Conservation (phyloP, 1,284 basidiomycete genomes). For the Heterobasidion parviporum region DNA sequence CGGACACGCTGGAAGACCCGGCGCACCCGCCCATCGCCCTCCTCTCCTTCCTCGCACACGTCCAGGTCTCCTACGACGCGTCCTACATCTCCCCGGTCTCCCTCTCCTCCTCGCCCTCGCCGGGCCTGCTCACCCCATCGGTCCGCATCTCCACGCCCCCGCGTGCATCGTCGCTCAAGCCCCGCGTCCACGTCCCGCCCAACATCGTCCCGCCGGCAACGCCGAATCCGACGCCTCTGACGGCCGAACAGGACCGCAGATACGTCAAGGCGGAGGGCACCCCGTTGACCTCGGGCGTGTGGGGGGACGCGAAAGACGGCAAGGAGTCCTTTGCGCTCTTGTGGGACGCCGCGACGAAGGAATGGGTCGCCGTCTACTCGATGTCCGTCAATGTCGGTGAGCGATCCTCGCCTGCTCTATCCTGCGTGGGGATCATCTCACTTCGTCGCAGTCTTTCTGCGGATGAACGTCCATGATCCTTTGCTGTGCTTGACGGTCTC, state of each 20-base stretch:
- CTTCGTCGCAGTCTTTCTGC: conserved; percentile 51
- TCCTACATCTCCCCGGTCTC: conserved; percentile 47
- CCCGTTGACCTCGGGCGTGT: conserved; percentile 57
- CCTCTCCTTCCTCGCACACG: conserved; percentile 57
- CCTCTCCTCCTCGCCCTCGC: conserved; percentile 20
- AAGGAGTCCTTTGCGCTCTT: conserved; percentile 55
- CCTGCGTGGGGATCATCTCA: conserved; percentile 2
- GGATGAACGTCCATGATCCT: conserved; percentile 64
- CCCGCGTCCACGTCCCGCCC: conserved; percentile 7
- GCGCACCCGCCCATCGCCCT: conserved; percentile 45
- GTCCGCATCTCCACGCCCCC: background rate
- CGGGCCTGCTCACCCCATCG: background rate
- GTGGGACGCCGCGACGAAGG: conserved; percentile 46
- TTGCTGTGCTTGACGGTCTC: conserved; percentile 76
- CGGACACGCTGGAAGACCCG: conserved; percentile 19
- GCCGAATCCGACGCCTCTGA: conserved; percentile 66
- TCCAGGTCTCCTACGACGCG: conserved; percentile 75
- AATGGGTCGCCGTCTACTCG: conserved; percentile 73
- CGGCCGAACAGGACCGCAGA: conserved; percentile 57
- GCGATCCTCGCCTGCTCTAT: conserved; percentile 20
- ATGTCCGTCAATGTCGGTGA: conserved; percentile 70
- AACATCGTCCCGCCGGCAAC: conserved; percentile 64
- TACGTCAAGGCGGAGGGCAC: conserved; percentile 76
- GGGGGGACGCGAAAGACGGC: conserved; percentile 52
- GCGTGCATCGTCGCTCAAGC: conserved; percentile 25